Evolutionary conservation across 345 rosid genomes (phyloP).

Genomic region (Brassica incana): DNA sequence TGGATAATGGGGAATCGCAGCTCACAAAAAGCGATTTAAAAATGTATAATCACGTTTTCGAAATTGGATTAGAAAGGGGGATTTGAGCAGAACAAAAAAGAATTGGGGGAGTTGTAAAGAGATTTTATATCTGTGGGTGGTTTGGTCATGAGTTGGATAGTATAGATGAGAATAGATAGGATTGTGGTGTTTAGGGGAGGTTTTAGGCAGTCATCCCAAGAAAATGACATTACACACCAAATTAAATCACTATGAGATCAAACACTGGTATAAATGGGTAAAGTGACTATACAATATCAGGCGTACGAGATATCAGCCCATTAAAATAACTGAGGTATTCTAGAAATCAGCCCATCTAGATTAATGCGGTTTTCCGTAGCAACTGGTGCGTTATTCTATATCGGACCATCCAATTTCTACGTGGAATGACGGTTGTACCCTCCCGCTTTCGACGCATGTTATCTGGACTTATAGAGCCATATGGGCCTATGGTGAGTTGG

Average conservation of each 20-base stretch:
- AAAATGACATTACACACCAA: background rate
- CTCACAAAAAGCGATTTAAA: too few species aligned
- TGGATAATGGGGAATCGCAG: too few species aligned
- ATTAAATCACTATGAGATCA: background rate
- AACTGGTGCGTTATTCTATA: background rate
- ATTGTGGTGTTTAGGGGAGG: too few species aligned
- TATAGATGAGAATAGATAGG: too few species aligned
- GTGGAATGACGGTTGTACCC: background rate
- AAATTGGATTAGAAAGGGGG: too few species aligned
- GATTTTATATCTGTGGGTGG: too few species aligned
- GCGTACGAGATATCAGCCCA: background rate
- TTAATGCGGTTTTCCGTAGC: background rate
- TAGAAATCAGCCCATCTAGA: background rate
- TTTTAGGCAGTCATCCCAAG: too few species aligned
- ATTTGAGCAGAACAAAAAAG: too few species aligned
- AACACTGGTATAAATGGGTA: background rate
- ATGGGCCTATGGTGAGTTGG: constrained; percentile 3
- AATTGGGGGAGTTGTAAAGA: too few species aligned
- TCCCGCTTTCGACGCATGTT: background rate
- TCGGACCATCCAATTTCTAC: background rate
- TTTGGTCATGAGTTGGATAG: too few species aligned
- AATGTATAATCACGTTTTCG: too few species aligned
- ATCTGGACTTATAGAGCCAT: background rate
- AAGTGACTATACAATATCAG: background rate
- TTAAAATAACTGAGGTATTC: background rate